Base-by-base conservation (phyloP, 441 rosid species). In the Aquilaria agallochum region DNA sequence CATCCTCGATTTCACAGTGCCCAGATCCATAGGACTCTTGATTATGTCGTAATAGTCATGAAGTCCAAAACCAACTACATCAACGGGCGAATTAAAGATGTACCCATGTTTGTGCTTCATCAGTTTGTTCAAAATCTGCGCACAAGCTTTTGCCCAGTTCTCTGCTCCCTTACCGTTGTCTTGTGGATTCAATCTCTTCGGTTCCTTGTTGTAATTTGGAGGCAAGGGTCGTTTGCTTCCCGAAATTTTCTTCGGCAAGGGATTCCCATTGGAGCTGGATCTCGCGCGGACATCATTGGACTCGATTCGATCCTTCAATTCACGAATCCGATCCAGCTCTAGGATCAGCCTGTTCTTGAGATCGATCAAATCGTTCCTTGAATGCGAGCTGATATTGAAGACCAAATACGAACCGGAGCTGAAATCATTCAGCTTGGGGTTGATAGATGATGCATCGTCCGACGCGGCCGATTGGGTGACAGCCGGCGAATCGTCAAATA, bases 11-110 rank as follows among this genome's bases (percentile, higher is more conserved):
- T 85, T 92, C 20, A 92, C 90, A 1, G 96, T 80, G 3, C 98
- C 98, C 27, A 92, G 90, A 83, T 92, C 98, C 98, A 92, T 92
- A 4, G 98, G 98, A 8, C 63, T 66, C 76, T 81, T 89, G 60
- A 92, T 83, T 40, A 92, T 67, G 32, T 82, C 79, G 42, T 68
- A 54, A 66, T 89, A 92, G 74, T 92, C 98, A 44, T 89, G 91
- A 11, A 92, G 77, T 61, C 84, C 79, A 70, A 87, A 3, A 2
- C 83, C 80, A 12, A 68, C 81, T 2, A 83, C 96, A 73, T 92
- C 98, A 0, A 92, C 98, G 2, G 98, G 96, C 2, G 67, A 56
- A 66, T 84, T 83, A 53, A 92, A 92, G 5, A 89, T 71, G 75
- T 85, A 80, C 13, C 92, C 90, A 53, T 59, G 69, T 61, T 92